A percentile compares a stretch with the other conserved stretches of the same genome.
Evolutionary conservation across 2,329 filamentous ascomycete genomes (phyloP).

Genomic region (Diplodia intermedia): DNA sequence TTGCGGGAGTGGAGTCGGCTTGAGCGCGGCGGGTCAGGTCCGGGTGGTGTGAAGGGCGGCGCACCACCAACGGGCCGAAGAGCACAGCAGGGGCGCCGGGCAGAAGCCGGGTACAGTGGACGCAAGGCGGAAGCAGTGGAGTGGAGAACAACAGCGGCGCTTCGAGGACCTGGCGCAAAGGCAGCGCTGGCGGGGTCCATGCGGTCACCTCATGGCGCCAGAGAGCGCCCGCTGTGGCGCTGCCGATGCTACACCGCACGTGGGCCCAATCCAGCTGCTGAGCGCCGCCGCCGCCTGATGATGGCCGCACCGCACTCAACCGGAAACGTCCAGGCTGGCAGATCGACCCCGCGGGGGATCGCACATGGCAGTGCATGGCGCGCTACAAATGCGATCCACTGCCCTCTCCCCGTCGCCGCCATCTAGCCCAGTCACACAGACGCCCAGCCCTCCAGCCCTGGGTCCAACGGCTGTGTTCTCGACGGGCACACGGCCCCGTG

Average conservation of each 20-base stretch:
- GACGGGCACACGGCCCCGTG: too few species aligned
- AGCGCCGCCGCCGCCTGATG: not conserved
- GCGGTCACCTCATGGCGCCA: constrained; percentile 6
- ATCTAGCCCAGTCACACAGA: not conserved
- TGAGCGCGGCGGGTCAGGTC: constrained; percentile 18
- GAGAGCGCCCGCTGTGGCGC: constrained; percentile 4
- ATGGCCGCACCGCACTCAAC: constrained; percentile 4
- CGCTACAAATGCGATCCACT: not conserved
- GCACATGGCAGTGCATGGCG: constrained; percentile 7
- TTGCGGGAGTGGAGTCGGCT: constrained; percentile 27
- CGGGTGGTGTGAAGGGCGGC: constrained; percentile 31
- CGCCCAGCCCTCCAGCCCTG: too few species aligned
- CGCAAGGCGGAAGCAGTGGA: constrained; percentile 1
- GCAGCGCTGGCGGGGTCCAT: not conserved
- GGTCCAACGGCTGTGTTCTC: too few species aligned
- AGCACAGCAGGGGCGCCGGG: constrained; percentile 14
- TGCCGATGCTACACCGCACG: constrained; percentile 16
- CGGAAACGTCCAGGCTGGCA: constrained; percentile 11
- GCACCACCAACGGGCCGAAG: constrained; percentile 28
- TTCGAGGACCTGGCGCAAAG: too few species aligned
- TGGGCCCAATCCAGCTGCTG: constrained; percentile 4
- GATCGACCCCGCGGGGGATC: constrained; percentile 22
- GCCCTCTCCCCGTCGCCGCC: not conserved
- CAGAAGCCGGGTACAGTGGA: not conserved
- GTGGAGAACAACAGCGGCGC: not conserved